Evolutionary conservation across 495 filamentous ascomycete species (phyloP), one percentile per base, ranked within the genome.

Genomic region (Neurospora pannonica): DNA sequence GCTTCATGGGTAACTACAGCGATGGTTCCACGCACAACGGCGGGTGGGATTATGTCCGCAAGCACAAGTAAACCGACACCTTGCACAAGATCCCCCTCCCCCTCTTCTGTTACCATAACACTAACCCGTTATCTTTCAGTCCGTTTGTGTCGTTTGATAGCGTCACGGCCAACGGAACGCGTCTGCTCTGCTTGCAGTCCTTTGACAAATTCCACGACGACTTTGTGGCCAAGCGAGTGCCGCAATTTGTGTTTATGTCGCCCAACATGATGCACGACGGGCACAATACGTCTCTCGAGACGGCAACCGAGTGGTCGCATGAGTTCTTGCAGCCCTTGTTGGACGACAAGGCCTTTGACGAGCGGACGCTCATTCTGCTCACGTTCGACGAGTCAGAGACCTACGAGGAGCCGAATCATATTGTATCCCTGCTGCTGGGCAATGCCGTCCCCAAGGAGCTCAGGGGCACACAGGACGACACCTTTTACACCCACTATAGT

Each of bases 251-350:
- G 48, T 91, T 91, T 79, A 86, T 92, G 76, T 90, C 89, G 10
- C 91, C 91, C 10, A 90, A 92, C 83, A 92, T 92, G 90, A 86
- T 89, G 74, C 89, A 91, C 74, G 90, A 92, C 77, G 91, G 88
- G 1, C 91, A 93, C 77, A 90, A 93, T 78, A 89, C 88, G 19
- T 84, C 87, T 71, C 84, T 93, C 37, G 83, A 86, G 21, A 86
- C 86, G 71, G 89, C 89, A 8, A 86, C 89, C 9, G 80, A 85
- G 28, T 93, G 89, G 89, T 83, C 87, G 34, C 83, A 82, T 72
- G 76, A 80, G 74, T 92, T 91, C 81, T 79, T 93, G 19, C 73
- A 86, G 36, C 88, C 89, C 0, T 80, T 93, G 72, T 81, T 92
- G 17, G 77, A 80, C 15, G 88, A 90, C 75, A 78, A 85, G 1